Evolutionary conservation across 495 filamentous ascomycete genomes (phyloP).

Genomic region (Staphylotrichum longicolle): DNA sequence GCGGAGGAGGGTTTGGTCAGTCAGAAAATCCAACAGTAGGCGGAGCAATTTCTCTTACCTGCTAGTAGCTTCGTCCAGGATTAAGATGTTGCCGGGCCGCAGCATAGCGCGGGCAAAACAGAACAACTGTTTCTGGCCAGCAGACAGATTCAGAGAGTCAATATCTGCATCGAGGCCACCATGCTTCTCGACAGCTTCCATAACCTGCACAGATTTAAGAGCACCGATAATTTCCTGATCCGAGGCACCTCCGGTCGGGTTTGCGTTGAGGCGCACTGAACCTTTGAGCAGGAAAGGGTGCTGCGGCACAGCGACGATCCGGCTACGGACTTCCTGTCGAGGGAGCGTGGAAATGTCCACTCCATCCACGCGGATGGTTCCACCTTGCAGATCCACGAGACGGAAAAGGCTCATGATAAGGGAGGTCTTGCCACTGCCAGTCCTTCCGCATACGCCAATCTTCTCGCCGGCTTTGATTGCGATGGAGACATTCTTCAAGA

Average conservation of each 20-base stretch:
- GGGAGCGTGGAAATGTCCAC: conserved; percentile 38
- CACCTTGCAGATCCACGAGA: conserved; percentile 33
- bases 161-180: conserved; percentile 44
- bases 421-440: conserved; percentile 44
- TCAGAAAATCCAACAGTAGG: no score
- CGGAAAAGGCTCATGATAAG: conserved; percentile 40
- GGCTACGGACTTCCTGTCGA: conserved; percentile 33
- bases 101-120: conserved; percentile 61
- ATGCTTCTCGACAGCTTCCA: conserved; percentile 38
- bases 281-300: conserved; percentile 46
- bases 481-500: conserved; percentile 37
- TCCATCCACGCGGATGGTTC: conserved; percentile 38
- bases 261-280: conserved; percentile 47
- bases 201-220: conserved; percentile 40
- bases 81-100: conserved; percentile 31
- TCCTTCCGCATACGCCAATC: conserved; percentile 36
- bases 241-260: conserved; percentile 37
- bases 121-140: conserved; percentile 61
- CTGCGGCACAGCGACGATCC: conserved; percentile 47
- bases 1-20: background rate
- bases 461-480: conserved; percentile 41
- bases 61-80: conserved; percentile 37
- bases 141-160: conserved; percentile 31
- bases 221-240: conserved; percentile 41
- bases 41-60: conserved; percentile 8